Percentiles rank a stretch among this genome's conserved stretches.
phyloP scores from a whole-genome alignment of 306 rosid species.

The Dalbergia oliveri region DNA sequence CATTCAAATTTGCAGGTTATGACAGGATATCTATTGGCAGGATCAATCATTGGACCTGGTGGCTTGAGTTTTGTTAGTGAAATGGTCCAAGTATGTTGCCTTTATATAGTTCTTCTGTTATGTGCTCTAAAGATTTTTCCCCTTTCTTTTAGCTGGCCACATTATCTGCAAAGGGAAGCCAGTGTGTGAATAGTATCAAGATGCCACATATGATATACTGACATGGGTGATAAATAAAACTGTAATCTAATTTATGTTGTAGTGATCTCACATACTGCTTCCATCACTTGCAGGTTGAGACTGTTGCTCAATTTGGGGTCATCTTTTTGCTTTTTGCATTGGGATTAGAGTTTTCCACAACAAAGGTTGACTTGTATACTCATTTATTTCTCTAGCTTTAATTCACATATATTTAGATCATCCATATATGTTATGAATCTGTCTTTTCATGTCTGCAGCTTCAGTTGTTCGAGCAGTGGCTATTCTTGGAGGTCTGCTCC shows the following conservation, averaged over 20 bases:
- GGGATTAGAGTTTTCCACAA: conserved; percentile 89
- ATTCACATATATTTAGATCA: conserved; percentile 15
- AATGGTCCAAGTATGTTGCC: conserved; percentile 93
- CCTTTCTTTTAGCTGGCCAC: conserved; percentile 17
- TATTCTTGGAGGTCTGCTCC: conserved; percentile 94
- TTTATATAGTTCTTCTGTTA: conserved; percentile 33
- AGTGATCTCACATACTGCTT: conserved; percentile 24
- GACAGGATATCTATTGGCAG: conserved; percentile 92
- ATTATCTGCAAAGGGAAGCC: conserved; percentile 25
- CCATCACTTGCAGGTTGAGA: conserved; percentile 80
- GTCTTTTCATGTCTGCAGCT: conserved; percentile 68
- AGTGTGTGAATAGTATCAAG: conserved; percentile 14
- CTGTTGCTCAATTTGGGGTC: conserved; percentile 99
- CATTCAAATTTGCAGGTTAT: conserved; percentile 70
- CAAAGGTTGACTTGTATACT: conserved; percentile 69
- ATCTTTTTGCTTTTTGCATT: conserved; percentile 95
- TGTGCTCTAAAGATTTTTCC: not conserved
- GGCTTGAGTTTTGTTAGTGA: conserved; percentile 95
- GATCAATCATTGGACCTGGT: conserved; percentile 94
- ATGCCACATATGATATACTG: conserved; percentile 25
- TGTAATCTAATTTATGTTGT: conserved; percentile 15
- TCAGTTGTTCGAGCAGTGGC: conserved; percentile 93
- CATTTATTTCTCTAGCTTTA: conserved; percentile 31
- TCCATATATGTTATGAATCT: conserved; percentile 34
- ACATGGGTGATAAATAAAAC: conserved; percentile 7